Base-by-base conservation (phyloP, 768 basidiomycete genomes). In the Pleurotus cornucopiae region DNA sequence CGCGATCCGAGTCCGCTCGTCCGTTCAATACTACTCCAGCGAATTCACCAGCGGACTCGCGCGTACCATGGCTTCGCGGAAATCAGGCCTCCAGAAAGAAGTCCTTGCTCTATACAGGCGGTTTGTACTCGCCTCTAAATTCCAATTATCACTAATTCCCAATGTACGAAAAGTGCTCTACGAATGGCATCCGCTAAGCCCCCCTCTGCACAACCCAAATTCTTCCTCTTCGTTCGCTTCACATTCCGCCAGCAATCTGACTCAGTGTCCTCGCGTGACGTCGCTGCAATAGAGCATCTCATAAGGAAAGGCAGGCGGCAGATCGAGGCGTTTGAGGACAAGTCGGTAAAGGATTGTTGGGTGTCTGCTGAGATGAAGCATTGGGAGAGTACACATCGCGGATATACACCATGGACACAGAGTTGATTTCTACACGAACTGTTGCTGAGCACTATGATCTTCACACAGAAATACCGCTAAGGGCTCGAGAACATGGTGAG, bases 111-210 rank as follows among this genome's bases (percentile, higher is more conserved):
- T 78, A 26, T 77, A 77, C 54, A 70, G 75, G 67, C 69, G 77
- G 78, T 77, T 20, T 46, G 57, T 39, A 9, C 44, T 41, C 62
- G 46, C 20, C 34, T n/a, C 40, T 49, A 48, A 26, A 4, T 20
- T 30, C 38, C 38, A n/a, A 20, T 21, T 26, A 14, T 39, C 34
- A 47, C 20, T 53, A 41, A 21, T 20, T 37, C 12, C 13, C 16
- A 4, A 54, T 37, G 11, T 11, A 7, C 30, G 30, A 34, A 34
- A 54, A 93, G 91, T 34, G 89, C 89, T 25, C 78, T 93, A 40
- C 86, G 90, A 16, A 87, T 91, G 79, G 81, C 83, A 14, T 77
- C 73, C 52, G 76, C 79, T 14, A 93, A 93, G 70, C 88, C 91
- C 5, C 66, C 69, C 1, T 59, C 69, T 5, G 73, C 84, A 1